Evolutionary conservation across 345 rosid species (phyloP), one percentile per base, ranked within the genome.

Genomic region (Brassica napus): DNA sequence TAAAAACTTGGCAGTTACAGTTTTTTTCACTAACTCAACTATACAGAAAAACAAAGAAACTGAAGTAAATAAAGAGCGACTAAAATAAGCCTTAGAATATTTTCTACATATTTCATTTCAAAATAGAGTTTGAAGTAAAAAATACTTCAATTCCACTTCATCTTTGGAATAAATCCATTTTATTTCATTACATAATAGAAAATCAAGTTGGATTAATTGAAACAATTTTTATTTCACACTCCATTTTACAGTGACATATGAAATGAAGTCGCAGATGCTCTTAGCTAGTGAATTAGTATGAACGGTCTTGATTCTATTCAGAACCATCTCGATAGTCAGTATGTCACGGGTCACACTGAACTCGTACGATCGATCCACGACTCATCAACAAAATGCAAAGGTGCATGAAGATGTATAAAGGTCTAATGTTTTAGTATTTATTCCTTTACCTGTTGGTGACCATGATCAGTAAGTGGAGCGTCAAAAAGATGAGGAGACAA

Each of bases 401-500:
- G 52, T 42, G 52, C 15, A 44, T 18, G 28, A 44, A 35, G 39
- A 8, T 35, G 39, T 8, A 69, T 47, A 66, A 39, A 30, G 28
- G 2, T 30, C 10, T n/a, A 18, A 14, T 31, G 6, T 8, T 44
- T 5, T 67, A 67, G 24, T 30, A 14, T 65, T 57, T 71, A 21
- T 54, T 4, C 8, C 6, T 35, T 80, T 24, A 86, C 96, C 85
- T 91, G 92, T 64, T 88, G 84, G 82, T 73, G 63, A 31, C 96
- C 96, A 5, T 76, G 60, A 65, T 90, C 79, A 1, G 93, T 87
- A 74, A 91, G 91, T 1, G 80, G 76, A 21, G 91, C 89, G 68
- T 91, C 96, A 67, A 91, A 85, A 42, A 84, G 87, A 76, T 83
- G 89, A 49, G 81, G 83, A 71, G 92, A 87, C 68, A 77, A 70